Percentiles rank a stretch among this genome's conserved stretches.
These are phyloP conservation scores for Gossypium stocksii DNA, from an alignment of 345 rosid species.

Conservation along the genomic window DNA sequence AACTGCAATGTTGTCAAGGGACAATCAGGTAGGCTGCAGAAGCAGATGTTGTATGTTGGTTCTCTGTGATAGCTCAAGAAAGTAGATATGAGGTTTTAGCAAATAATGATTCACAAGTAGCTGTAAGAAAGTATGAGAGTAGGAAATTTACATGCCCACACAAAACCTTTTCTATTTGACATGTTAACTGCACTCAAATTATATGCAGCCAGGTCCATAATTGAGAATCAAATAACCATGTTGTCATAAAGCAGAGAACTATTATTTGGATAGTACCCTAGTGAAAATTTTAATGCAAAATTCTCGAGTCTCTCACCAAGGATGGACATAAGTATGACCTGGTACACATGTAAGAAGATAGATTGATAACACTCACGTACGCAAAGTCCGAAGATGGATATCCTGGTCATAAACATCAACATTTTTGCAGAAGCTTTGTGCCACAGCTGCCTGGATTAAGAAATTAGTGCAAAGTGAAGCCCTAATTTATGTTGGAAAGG, in stretches of 20 bases:
- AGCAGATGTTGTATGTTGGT: neutral
- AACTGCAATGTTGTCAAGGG: neutral
- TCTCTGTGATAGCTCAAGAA: neutral
- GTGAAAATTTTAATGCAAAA: neutral
- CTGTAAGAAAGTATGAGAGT: neutral
- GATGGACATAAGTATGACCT: neutral
- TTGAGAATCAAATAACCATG: neutral
- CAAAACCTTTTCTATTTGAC: slow-evolving; percentile 1
- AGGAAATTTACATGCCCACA: neutral
- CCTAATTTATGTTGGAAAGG: neutral
- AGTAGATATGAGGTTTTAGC: neutral
- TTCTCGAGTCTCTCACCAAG: neutral
- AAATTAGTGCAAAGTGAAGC: slow-evolving; percentile 4
- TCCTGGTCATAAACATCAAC: slow-evolving; percentile 72
- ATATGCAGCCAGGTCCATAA: neutral
- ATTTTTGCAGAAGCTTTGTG: slow-evolving; percentile 55
- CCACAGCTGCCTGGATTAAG: slow-evolving; percentile 53
- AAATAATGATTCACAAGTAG: neutral
- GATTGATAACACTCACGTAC: slow-evolving; percentile 36
- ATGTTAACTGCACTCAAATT: neutral
- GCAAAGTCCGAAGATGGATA: slow-evolving; percentile 52
- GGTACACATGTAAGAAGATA: neutral
- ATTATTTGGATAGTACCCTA: neutral
- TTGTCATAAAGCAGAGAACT: neutral
- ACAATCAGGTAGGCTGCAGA: neutral